Percentiles rank a stretch among this genome's conserved stretches.
These are phyloP conservation scores for Citrus australasica DNA, from an alignment of 345 rosid genomes.

Conservation along the genomic window DNA sequence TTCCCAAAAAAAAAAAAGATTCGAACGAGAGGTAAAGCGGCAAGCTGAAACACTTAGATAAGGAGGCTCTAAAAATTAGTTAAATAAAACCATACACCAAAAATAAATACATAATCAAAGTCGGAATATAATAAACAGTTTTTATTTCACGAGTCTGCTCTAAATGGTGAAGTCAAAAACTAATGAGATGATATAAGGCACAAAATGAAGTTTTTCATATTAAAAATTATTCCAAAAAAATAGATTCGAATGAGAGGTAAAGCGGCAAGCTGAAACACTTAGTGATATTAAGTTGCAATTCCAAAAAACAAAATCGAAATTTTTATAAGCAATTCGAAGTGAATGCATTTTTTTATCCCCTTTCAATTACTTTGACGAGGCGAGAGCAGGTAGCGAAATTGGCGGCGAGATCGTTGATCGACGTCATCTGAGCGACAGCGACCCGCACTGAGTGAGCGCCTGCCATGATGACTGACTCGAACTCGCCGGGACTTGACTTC, in stretches of 20 bases:
- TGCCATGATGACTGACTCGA: constrained; percentile 41
- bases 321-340: background rate
- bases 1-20: too few species aligned
- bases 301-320: background rate
- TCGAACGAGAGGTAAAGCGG: too few species aligned
- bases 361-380: constrained; percentile 58
- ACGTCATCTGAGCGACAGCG: constrained; percentile 95
- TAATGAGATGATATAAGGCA: background rate
- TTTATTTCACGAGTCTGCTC: background rate
- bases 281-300: background rate
- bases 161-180: background rate
- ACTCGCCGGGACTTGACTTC: constrained; percentile 17
- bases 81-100: background rate
- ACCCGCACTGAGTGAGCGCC: constrained; percentile 55
- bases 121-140: background rate
- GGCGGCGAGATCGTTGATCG: constrained; percentile 73
- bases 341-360: too few species aligned
- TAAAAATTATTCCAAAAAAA: background rate
- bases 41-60: too few species aligned
- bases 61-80: background rate
- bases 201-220: background rate
- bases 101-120: background rate
- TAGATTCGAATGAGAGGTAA: background rate
- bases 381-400: constrained; percentile 87
- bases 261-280: background rate